These are phyloP conservation scores for Holtermannia corniformis DNA, from an alignment of 768 basidiomycete species.

Conservation along the genomic window DNA sequence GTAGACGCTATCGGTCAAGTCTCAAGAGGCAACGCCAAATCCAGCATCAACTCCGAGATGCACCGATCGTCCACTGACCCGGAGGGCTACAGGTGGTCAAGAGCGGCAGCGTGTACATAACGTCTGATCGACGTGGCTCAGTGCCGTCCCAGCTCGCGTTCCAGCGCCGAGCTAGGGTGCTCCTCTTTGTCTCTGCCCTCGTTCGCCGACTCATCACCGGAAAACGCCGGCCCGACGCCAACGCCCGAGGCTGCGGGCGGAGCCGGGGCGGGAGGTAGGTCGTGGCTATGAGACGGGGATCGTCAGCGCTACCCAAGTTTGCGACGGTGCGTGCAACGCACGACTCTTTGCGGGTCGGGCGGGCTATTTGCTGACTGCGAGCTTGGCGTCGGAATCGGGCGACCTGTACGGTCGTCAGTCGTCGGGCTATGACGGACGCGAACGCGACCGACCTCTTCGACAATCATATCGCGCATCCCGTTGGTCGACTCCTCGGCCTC, in stretches of 20 bases:
- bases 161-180: slow-evolving; percentile 36
- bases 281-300: slow-evolving; percentile 9
- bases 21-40: no score
- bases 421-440: not conserved
- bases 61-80: no score
- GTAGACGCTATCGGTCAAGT: no score
- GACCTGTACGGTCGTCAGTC: slow-evolving; percentile 1
- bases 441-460: slow-evolving; percentile 63
- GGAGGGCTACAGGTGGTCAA: no score
- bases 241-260: slow-evolving; percentile 19
- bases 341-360: slow-evolving; percentile 38
- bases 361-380: slow-evolving; percentile 61
- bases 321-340: slow-evolving; percentile 3
- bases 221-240: slow-evolving; percentile 30
- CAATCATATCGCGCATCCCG: slow-evolving; percentile 92
- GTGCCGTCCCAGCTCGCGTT: slow-evolving; percentile 27
- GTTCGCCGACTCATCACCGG: slow-evolving; percentile 18
- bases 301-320: not conserved
- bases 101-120: no score
- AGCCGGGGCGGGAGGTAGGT: slow-evolving; percentile 23
- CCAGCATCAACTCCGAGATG: no score
- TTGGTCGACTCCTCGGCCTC: slow-evolving; percentile 95
- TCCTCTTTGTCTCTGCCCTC: slow-evolving; percentile 29
- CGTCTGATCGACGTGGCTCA: not conserved
- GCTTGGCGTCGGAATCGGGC: slow-evolving; percentile 74